Evolutionary conservation across 768 basidiomycete species (phyloP), one percentile per base, ranked within the genome.

Genomic region (Tylopilus vinaceipallidus): DNA sequence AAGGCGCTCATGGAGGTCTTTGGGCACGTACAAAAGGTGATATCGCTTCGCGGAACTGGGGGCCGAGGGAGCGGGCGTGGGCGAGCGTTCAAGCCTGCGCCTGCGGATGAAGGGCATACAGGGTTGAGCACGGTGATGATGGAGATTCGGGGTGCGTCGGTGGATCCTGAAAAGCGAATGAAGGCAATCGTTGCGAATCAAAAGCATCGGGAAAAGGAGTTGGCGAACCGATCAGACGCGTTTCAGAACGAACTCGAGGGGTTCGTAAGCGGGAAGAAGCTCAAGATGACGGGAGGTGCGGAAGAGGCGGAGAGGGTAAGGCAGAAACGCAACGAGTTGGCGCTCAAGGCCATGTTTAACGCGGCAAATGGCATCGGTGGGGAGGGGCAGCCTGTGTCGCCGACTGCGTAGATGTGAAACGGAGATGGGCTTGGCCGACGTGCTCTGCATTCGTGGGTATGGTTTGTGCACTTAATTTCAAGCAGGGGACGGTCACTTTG

Each of bases 281-380:
- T 99, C 66, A 91, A 83, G 76, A 87, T 93, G 89, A 99, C 95
- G 16, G 95, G 95, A 23, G 95, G 93, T 13, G 88, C 91, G 20
- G 91, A 95, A 67, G 92, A 95, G 72, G 79, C 74, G 20, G 95
- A 99, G 72, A 77, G 95, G 49, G 78, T 95, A 58, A 75, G 95
- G 59, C 88, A 93, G 75, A 82, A 82, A 65, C 76, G 83, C 68
- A 91, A 89, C 63, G 93, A 94, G 45, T 68, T 82, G 71, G 84
- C 91, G 19, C 71, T 98, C 56, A 93, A 87, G 73, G 88, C 89
- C 26, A 95, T 98, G 91, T 94, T 94, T 64, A 77, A 65, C 29
- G 52, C 52, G 26, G 56, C 63, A 2, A 37, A 30, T 16, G 47
- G 38, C 7, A 27, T 16, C 7, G 36, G 23, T 38, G 63, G 32